phyloP scores from a whole-genome alignment of 768 basidiomycete genomes.

The Agaricus subrufescens region DNA sequence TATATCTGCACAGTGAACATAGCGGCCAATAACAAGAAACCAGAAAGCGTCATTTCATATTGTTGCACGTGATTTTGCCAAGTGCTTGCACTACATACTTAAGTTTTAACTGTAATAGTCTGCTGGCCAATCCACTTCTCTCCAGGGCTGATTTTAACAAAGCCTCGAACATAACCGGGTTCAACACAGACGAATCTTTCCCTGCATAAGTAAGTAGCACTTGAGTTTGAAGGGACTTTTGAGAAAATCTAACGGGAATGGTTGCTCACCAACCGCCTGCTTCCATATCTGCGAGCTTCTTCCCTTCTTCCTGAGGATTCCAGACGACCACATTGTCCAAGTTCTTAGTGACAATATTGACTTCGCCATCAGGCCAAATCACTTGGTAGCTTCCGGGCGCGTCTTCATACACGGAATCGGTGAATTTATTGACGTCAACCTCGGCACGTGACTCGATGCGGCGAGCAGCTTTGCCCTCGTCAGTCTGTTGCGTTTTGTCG shows the following conservation, averaged over 20 bases:
- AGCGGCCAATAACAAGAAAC: not conserved
- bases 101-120: conserved; percentile 40
- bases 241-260: not conserved
- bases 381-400: conserved; percentile 53
- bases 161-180: conserved; percentile 80
- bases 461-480: conserved; percentile 39
- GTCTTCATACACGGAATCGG: conserved; percentile 77
- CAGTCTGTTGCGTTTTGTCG: conserved; percentile 73
- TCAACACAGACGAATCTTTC: conserved; percentile 87
- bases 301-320: conserved; percentile 82
- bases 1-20: conserved; percentile 14
- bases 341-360: conserved; percentile 47
- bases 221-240: not conserved
- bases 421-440: conserved; percentile 63
- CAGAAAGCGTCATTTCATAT: too few species aligned
- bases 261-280: conserved; percentile 70
- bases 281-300: conserved; percentile 87
- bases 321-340: conserved; percentile 87
- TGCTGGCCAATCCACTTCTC: conserved; percentile 78
- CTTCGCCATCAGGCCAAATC: conserved; percentile 51
- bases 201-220: conserved; percentile 35
- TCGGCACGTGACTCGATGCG: conserved; percentile 56
- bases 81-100: not conserved
- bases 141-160: conserved; percentile 55
- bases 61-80: too few species aligned